Conservation (phyloP, 805 yeast genomes). For the Saccharomycopsis microspora region DNA sequence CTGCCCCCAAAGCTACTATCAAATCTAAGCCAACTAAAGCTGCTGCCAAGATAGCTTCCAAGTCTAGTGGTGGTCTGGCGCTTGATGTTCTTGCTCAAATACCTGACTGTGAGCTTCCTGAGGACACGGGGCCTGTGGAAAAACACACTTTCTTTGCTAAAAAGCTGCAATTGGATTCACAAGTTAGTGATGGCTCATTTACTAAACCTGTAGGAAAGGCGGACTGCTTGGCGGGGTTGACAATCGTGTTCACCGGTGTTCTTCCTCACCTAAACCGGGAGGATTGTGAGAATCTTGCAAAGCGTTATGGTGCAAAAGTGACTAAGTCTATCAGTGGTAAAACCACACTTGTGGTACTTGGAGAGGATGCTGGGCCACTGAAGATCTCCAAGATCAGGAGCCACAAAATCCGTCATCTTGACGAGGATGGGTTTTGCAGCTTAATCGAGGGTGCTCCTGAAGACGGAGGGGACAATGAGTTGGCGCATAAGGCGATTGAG, state of each 20-base stretch:
- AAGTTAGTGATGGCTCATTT: slow-evolving; percentile 23
- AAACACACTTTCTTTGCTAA: slow-evolving; percentile 49
- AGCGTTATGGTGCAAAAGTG: slow-evolving; percentile 83
- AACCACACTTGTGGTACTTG: slow-evolving; percentile 82
- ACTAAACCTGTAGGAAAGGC: slow-evolving; percentile 75
- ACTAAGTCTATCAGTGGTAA: slow-evolving; percentile 76
- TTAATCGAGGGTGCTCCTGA: slow-evolving; percentile 74
- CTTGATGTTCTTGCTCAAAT: slow-evolving; percentile 49
- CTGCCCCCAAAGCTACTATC: background rate
- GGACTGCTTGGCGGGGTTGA: slow-evolving; percentile 78
- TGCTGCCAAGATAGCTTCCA: slow-evolving; percentile 5
- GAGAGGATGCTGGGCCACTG: slow-evolving; percentile 96
- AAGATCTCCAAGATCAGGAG: slow-evolving; percentile 73
- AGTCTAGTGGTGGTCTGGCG: slow-evolving; percentile 27
- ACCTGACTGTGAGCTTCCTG: slow-evolving; percentile 62
- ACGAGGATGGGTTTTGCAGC: slow-evolving; percentile 75
- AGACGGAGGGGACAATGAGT: slow-evolving; percentile 74
- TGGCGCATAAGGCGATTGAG: slow-evolving; percentile 62
- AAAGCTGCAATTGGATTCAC: slow-evolving; percentile 28
- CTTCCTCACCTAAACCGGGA: slow-evolving; percentile 72
- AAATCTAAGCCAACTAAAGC: slow-evolving; percentile 6
- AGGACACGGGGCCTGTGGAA: slow-evolving; percentile 29
- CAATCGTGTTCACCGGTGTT: slow-evolving; percentile 88
- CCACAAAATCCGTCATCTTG: slow-evolving; percentile 66
- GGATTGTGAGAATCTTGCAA: slow-evolving; percentile 64